Evolutionary conservation across 164 flowering plant genomes (phyloP).

Genomic region (Chimonanthus praecox): DNA sequence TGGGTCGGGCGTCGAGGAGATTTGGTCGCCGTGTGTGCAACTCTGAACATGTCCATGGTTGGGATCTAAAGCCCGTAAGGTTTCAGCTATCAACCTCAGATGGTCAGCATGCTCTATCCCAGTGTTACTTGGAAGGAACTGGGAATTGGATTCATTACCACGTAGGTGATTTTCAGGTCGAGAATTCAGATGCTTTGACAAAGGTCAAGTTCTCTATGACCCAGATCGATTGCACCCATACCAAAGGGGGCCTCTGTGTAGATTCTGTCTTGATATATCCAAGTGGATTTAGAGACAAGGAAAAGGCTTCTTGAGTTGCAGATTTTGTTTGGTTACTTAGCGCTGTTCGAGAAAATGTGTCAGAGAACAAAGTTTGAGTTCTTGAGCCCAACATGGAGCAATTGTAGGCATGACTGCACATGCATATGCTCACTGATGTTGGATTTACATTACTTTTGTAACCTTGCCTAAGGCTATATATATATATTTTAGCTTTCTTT

Average conservation of each 20-base stretch:
- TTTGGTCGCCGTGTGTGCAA: slow-evolving; percentile 57
- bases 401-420: too few species aligned
- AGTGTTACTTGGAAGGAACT: slow-evolving; percentile 42
- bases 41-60: slow-evolving; percentile 66
- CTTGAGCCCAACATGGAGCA: too few species aligned
- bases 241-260: slow-evolving; percentile 85
- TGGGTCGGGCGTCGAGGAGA: slow-evolving; percentile 57
- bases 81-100: slow-evolving; percentile 60
- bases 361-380: too few species aligned
- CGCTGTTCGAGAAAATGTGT: too few species aligned
- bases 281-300: slow-evolving; percentile 20
- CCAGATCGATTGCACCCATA: slow-evolving; percentile 93
- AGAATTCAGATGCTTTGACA: slow-evolving; percentile 25
- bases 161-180: slow-evolving; percentile 64
- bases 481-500: too few species aligned
- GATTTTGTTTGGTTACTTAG: too few species aligned
- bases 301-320: not conserved
- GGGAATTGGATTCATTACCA: slow-evolving; percentile 67
- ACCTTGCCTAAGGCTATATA: too few species aligned
- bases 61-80: slow-evolving; percentile 71
- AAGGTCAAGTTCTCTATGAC: slow-evolving; percentile 68
- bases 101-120: slow-evolving; percentile 47
- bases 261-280: slow-evolving; percentile 67
- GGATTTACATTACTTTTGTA: too few species aligned
- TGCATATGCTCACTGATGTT: too few species aligned